A percentile compares a stretch with the other conserved stretches of the same genome.
phyloP scores from a whole-genome alignment of 306 rosid genomes.

The Acacia acuminata region DNA sequence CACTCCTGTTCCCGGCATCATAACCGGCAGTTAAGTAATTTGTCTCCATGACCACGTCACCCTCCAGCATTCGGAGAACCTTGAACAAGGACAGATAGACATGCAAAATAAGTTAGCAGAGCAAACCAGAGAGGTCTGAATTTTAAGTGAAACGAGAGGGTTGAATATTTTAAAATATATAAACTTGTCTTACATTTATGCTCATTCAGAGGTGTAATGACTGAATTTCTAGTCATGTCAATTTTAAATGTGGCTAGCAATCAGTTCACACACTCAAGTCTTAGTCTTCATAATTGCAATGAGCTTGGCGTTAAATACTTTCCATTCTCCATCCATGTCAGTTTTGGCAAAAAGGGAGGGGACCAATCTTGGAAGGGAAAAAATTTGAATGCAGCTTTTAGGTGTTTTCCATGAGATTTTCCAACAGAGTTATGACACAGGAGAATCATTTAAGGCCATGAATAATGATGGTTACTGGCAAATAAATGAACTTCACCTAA shows the following conservation, averaged over 20 bases:
- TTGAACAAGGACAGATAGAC: conserved; percentile 29
- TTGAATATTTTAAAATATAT: neutral
- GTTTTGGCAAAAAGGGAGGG: neutral
- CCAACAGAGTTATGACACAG: neutral
- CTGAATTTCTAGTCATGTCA: neutral
- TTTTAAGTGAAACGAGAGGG: neutral
- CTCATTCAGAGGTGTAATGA: neutral
- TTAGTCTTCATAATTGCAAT: neutral
- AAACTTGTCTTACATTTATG: neutral
- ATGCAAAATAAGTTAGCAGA: conserved; percentile 3
- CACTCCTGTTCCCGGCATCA: conserved; percentile 65
- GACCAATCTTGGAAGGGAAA: neutral
- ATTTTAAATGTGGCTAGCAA: neutral
- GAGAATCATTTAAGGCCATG: neutral
- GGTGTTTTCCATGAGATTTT: neutral
- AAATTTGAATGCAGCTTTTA: neutral
- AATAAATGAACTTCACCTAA: neutral
- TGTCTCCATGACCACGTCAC: conserved; percentile 73
- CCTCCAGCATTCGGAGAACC: conserved; percentile 91
- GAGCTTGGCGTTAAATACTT: neutral
- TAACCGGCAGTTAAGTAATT: conserved; percentile 55
- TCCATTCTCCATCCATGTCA: neutral
- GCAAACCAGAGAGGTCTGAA: conserved; percentile 13
- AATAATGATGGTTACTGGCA: neutral
- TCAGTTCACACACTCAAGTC: neutral